Evolutionary conservation across 1,139 yeast species (phyloP).

Genomic region (Petasospora fabianii): DNA sequence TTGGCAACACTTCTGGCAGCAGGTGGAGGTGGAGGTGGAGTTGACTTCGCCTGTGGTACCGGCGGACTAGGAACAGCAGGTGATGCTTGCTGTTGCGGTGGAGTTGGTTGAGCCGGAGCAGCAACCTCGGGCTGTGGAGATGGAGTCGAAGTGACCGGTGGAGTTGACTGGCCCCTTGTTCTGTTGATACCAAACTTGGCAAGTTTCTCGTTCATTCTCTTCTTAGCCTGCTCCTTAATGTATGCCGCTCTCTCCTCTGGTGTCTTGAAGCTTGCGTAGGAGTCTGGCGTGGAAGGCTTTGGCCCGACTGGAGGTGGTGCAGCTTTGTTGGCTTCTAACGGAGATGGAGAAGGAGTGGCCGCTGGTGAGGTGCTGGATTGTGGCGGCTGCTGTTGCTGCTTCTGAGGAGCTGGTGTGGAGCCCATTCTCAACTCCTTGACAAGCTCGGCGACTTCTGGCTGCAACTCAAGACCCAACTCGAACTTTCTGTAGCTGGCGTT

Average conservation of each 20-base stretch:
- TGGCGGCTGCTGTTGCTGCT: too few species aligned
- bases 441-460: constrained; percentile 43
- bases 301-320: constrained; percentile 22
- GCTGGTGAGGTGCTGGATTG: too few species aligned
- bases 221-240: constrained; percentile 87
- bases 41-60: constrained; percentile 5
- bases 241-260: constrained; percentile 76
- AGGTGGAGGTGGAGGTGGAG: constrained; percentile 23
- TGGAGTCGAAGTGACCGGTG: constrained; percentile 6
- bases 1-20: constrained; percentile 12
- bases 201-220: constrained; percentile 84
- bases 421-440: constrained; percentile 47
- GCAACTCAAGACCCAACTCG: constrained; percentile 38
- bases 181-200: constrained; percentile 72
- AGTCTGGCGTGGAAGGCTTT: constrained; percentile 22
- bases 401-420: too few species aligned
- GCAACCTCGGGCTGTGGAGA: constrained; percentile 4
- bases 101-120: constrained; percentile 7
- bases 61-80: background rate
- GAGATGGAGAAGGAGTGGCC: constrained; percentile 7
- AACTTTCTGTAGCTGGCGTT: constrained; percentile 29
- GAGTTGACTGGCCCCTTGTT: constrained; percentile 23
- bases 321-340: constrained; percentile 8
- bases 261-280: constrained; percentile 22
- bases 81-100: background rate